Evolutionary conservation across 148 eudicot species (phyloP).

Genomic region (Vaccinium macrocarpon): DNA sequence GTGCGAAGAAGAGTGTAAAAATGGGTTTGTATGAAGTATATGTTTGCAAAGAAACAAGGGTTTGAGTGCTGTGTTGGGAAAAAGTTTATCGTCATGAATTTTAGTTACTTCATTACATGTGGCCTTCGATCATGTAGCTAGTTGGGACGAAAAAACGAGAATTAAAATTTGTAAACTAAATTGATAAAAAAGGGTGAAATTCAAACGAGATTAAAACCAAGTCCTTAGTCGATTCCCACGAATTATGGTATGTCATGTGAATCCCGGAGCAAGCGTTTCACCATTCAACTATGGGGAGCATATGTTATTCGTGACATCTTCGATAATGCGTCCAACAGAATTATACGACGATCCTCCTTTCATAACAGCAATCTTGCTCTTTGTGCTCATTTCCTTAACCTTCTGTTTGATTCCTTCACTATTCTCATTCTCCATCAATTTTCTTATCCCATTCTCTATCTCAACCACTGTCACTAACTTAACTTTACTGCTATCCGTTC

Average conservation of each 20-base stretch:
- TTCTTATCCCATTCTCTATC: conserved; percentile 25
- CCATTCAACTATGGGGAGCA: background rate
- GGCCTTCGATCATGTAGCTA: no score
- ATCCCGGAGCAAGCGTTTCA: background rate
- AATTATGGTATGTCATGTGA: background rate
- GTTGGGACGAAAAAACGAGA: no score
- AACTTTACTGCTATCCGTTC: background rate
- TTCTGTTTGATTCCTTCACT: conserved; percentile 5
- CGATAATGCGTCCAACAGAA: conserved; percentile 17
- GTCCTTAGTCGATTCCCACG: background rate
- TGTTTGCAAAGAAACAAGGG: no score
- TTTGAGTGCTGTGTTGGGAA: no score
- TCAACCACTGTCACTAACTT: conserved; percentile 20
- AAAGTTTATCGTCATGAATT: no score
- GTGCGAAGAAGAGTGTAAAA: no score
- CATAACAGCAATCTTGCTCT: conserved; percentile 20
- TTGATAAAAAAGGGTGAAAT: background rate
- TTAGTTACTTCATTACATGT: no score
- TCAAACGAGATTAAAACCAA: background rate
- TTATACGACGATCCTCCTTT: conserved; percentile 28
- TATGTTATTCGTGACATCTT: conserved; percentile 5
- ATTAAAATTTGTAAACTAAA: no score
- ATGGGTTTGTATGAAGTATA: no score
- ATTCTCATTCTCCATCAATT: conserved; percentile 12
- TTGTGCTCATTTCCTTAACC: conserved; percentile 14